A percentile compares a stretch with the other conserved stretches of the same genome.
These are phyloP conservation scores for Keithomyces neogunnii DNA, from an alignment of 2,329 filamentous ascomycete genomes.

Conservation along the genomic window DNA sequence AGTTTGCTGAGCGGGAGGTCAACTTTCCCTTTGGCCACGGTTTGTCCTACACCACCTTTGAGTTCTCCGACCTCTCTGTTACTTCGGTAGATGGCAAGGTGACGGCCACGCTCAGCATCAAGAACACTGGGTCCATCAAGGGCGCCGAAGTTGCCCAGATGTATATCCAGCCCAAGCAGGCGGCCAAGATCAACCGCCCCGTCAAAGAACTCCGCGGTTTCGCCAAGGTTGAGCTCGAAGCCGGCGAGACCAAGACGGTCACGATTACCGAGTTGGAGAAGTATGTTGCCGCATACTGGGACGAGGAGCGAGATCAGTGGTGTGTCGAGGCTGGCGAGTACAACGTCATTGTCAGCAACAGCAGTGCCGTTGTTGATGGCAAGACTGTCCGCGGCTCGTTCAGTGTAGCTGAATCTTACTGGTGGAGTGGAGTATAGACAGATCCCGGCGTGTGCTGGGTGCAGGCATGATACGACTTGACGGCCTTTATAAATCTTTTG, in stretches of 20 bases:
- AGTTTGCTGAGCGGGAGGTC: conserved; percentile 55
- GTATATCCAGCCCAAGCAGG: conserved; percentile 44
- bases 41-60: conserved; percentile 67
- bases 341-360: conserved; percentile 51
- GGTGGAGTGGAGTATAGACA: conserved; percentile 37
- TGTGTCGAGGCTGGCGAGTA: conserved; percentile 58
- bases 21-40: conserved; percentile 76
- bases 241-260: conserved; percentile 50
- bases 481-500: too few species aligned
- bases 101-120: conserved; percentile 41
- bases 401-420: conserved; percentile 50
- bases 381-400: conserved; percentile 45
- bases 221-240: conserved; percentile 51
- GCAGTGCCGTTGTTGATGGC: conserved; percentile 38
- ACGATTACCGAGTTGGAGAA: conserved; percentile 52
- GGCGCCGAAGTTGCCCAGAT: conserved; percentile 51
- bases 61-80: conserved; percentile 41
- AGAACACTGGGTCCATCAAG: conserved; percentile 48
- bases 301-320: conserved; percentile 59
- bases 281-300: conserved; percentile 61
- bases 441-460: too few species aligned
- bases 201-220: conserved; percentile 59
- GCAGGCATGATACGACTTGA: too few species aligned
- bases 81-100: conserved; percentile 31
- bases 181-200: conserved; percentile 45